Conservation (phyloP, 495 filamentous ascomycete species). For the Cenococcum geophilum region DNA sequence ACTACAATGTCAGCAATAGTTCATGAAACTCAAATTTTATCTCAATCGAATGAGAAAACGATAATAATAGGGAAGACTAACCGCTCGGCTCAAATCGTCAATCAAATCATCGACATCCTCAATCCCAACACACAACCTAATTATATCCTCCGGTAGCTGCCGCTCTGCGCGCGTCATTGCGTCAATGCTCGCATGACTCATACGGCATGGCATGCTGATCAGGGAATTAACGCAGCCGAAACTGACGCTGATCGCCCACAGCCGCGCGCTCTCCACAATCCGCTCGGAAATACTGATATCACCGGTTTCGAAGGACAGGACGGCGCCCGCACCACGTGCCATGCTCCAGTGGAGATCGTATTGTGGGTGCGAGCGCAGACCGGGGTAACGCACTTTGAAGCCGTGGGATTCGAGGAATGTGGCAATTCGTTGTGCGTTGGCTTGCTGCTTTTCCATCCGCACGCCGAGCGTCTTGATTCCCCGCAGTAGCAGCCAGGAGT, state of each 20-base stretch:
- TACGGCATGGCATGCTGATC: constrained; percentile 98
- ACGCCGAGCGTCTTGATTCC: constrained; percentile 95
- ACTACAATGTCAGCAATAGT: constrained; percentile 14
- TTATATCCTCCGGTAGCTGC: constrained; percentile 91
- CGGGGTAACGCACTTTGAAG: constrained; percentile 92
- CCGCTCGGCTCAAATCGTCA: constrained; percentile 82
- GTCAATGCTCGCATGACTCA: constrained; percentile 99
- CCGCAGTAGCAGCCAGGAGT: constrained; percentile 90
- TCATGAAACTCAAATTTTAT: constrained; percentile 11
- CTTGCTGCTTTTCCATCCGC: constrained; percentile 96
- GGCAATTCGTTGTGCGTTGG: constrained; percentile 83
- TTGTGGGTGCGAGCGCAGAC: constrained; percentile 88
- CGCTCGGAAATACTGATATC: constrained; percentile 73
- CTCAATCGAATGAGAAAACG: constrained; percentile 2
- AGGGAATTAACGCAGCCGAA: constrained; percentile 98
- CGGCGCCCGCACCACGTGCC: constrained; percentile 87
- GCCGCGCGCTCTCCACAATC: constrained; percentile 83
- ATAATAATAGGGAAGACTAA: constrained; percentile 53
- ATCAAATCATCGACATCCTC: constrained; percentile 90
- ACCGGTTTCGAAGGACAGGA: constrained; percentile 93
- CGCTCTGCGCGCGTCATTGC: constrained; percentile 84
- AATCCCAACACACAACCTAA: constrained; percentile 91
- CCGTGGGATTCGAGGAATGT: constrained; percentile 86
- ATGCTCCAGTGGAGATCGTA: constrained; percentile 93
- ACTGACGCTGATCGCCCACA: constrained; percentile 93